Percentiles rank a stretch among this genome's conserved stretches.
Conservation (phyloP, 371 early-diverging fungal genomes). For the Lichtheimia corymbifera region DNA sequence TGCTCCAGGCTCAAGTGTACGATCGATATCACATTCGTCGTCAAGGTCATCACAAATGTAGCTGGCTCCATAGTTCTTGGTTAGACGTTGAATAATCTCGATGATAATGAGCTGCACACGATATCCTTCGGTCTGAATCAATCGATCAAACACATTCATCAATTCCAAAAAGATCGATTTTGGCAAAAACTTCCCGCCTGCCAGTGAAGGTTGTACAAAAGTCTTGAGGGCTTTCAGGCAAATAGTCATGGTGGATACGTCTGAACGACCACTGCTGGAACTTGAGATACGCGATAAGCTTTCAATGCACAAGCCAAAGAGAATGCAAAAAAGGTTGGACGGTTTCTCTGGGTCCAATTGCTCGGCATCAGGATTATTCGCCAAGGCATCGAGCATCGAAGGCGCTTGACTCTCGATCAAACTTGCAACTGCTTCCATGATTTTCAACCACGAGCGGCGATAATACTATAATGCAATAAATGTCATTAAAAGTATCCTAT, state of each 20-base stretch:
- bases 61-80: constrained; percentile 37
- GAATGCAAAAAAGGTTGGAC: constrained; percentile 53
- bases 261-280: constrained; percentile 34
- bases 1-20: constrained; percentile 35
- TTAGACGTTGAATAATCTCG: constrained; percentile 45
- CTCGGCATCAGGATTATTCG: constrained; percentile 35
- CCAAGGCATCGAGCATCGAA: constrained; percentile 47
- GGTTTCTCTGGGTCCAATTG: constrained; percentile 26
- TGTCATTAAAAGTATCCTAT: constrained; percentile 22
- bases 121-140: constrained; percentile 56
- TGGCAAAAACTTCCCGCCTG: constrained; percentile 41
- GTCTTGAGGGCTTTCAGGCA: constrained; percentile 45
- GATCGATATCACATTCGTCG: constrained; percentile 22
- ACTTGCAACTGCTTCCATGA: constrained; percentile 58
- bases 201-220: constrained; percentile 42
- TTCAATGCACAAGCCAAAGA: constrained; percentile 71
- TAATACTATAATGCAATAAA: constrained; percentile 38
- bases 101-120: constrained; percentile 48
- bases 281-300: constrained; percentile 52
- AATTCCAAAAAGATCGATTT: constrained; percentile 64
- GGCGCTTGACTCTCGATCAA: constrained; percentile 42
- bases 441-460: constrained; percentile 55
- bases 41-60: constrained; percentile 49
- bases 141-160: constrained; percentile 64
- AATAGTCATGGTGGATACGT: constrained; percentile 34